Evolutionary conservation across 768 basidiomycete genomes (phyloP), one percentile per base, ranked within the genome.

Genomic region (Rhizopogon rudus): DNA sequence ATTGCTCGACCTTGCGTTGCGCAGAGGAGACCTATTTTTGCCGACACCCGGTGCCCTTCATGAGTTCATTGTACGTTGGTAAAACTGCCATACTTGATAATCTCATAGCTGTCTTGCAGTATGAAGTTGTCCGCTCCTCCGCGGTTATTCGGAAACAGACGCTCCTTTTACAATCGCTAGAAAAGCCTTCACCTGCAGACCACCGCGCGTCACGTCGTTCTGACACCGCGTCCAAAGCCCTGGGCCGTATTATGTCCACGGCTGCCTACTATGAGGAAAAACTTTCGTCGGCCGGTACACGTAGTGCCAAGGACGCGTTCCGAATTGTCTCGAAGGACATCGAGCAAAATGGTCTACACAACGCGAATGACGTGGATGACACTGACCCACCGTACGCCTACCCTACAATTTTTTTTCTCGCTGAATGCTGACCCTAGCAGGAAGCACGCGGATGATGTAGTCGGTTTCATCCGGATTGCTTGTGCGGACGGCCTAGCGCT

Each of bases 41-140:
- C 80, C 84, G 1, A 75, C 77, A 17, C 77, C 87, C 5, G 67
- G 67, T 22, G 76, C 82, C 8, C 55, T 83, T 5, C 83, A 88
- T 56, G 81, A 82, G 52, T 72, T 88, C 25, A 75, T 88, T 53
- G 87, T 88, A 68, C 61, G 84, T 70, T 35, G 29, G 1, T 28
- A 6, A 53, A 37, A 35, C 57, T 28, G 42, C 50, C 49, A 44
- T 37, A 14, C 31, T 41, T 40, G 1, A 6, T 31, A 53, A 37
- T 28, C 33, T 40, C 49, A 53, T 56, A 40, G 44, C 31, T 33
- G 20, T 17, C 43, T 35, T 31, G n/a, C 9, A 87, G 84, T 88
- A 88, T 57, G 85, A 88, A 59, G 72, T 88, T 17, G 78, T 87
- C 20, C 78, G 85, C 17, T 82, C 82, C 5, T 73, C 80, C 5